These are phyloP conservation scores for Xylaria nigripes DNA, from an alignment of 495 filamentous ascomycete genomes.

Conservation along the genomic window DNA sequence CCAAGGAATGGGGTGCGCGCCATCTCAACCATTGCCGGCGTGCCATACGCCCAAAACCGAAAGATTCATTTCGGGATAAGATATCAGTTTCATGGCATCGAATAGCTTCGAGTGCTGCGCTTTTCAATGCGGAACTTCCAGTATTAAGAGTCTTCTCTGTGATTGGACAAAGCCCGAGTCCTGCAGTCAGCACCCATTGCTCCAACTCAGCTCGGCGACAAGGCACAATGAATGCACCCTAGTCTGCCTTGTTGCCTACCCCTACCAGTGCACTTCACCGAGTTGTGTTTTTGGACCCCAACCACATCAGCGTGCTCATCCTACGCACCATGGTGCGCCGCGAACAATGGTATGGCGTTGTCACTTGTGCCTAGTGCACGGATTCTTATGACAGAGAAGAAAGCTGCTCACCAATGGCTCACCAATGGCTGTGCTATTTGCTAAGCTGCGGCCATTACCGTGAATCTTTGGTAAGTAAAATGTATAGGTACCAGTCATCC, in stretches of 20 bases:
- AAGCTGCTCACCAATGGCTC: slow-evolving; percentile 19
- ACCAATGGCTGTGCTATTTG: slow-evolving; percentile 20
- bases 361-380: slow-evolving; percentile 21
- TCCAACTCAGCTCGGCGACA: slow-evolving; percentile 29
- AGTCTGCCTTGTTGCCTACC: slow-evolving; percentile 32
- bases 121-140: slow-evolving; percentile 13
- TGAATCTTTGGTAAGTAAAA: slow-evolving; percentile 24
- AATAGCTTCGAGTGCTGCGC: slow-evolving; percentile 20
- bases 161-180: slow-evolving; percentile 28
- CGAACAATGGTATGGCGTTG: slow-evolving; percentile 27
- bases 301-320: slow-evolving; percentile 25
- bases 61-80: slow-evolving; percentile 14
- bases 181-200: slow-evolving; percentile 28
- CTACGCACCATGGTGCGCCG: slow-evolving; percentile 28
- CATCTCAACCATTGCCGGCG: slow-evolving; percentile 11
- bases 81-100: slow-evolving; percentile 17
- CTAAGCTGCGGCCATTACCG: slow-evolving; percentile 26
- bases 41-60: slow-evolving; percentile 27
- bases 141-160: slow-evolving; percentile 14
- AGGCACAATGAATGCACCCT: slow-evolving; percentile 24
- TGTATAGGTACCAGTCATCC: slow-evolving; percentile 22
- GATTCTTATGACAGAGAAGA: slow-evolving; percentile 14
- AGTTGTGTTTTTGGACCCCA: slow-evolving; percentile 28
- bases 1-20: background rate
- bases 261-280: slow-evolving; percentile 25